phyloP scores from a whole-genome alignment of 805 yeast species.

The Suhomyces pyralidae region DNA sequence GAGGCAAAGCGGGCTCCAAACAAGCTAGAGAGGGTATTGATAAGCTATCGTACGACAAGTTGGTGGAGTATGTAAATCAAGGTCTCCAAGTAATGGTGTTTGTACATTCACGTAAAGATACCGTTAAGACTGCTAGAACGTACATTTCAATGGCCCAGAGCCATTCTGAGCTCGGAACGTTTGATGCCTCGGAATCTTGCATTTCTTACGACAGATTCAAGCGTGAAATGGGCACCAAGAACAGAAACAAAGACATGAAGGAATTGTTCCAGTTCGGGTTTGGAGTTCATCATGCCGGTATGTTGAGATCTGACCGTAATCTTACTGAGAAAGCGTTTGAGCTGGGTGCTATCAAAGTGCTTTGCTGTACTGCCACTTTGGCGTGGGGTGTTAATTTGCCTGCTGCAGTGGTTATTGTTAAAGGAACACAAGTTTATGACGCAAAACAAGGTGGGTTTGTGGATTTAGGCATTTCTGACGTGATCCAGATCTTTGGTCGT shows the following conservation, averaged over 20 bases:
- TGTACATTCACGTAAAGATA: slow-evolving; percentile 93
- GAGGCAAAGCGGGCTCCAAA: slow-evolving; percentile 78
- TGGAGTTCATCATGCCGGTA: slow-evolving; percentile 97
- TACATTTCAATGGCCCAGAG: slow-evolving; percentile 67
- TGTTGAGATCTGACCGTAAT: slow-evolving; percentile 87
- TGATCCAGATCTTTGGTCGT: slow-evolving; percentile 96
- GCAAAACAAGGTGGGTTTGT: slow-evolving; percentile 91
- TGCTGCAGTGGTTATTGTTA: slow-evolving; percentile 94
- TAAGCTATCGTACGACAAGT: slow-evolving; percentile 69
- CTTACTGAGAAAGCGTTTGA: slow-evolving; percentile 84
- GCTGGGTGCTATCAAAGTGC: slow-evolving; percentile 79
- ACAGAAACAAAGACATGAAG: slow-evolving; percentile 71
- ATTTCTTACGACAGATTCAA: slow-evolving; percentile 41
- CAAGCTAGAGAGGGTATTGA: slow-evolving; percentile 74
- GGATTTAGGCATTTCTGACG: slow-evolving; percentile 94
- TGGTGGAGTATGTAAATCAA: slow-evolving; percentile 58
- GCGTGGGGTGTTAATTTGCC: slow-evolving; percentile 99
- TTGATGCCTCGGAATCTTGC: slow-evolving; percentile 51
- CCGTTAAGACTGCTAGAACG: slow-evolving; percentile 74
- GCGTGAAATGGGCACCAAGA: slow-evolving; percentile 64
- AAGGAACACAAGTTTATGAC: slow-evolving; percentile 95
- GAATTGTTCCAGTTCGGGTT: slow-evolving; percentile 81
- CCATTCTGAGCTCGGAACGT: slow-evolving; percentile 52
- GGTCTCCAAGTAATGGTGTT: slow-evolving; percentile 95
- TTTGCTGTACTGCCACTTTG: slow-evolving; percentile 94